These are phyloP conservation scores for Bipolaris victoriae DNA, from an alignment of 2,329 filamentous ascomycete genomes.

Conservation along the genomic window DNA sequence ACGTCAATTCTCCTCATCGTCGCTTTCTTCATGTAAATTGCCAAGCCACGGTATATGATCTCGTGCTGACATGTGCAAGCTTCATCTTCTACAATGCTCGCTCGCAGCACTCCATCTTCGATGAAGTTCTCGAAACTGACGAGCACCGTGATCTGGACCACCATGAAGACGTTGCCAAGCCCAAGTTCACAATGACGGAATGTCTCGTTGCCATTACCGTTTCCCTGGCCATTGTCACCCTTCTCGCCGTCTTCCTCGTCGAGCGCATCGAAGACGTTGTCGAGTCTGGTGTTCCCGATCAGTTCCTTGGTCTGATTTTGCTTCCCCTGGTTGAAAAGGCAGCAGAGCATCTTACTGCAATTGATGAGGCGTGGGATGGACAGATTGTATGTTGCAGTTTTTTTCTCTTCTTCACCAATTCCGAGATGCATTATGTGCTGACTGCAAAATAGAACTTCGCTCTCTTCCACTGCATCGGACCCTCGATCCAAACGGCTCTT, in stretches of 20 bases:
- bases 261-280: constrained; percentile 72
- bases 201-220: constrained; percentile 69
- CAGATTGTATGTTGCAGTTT: constrained; percentile 59
- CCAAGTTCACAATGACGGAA: constrained; percentile 77
- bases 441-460: constrained; percentile 68
- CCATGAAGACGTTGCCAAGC: constrained; percentile 64
- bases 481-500: constrained; percentile 86
- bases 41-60: neutral
- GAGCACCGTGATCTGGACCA: constrained; percentile 70
- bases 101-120: constrained; percentile 79
- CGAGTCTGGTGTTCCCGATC: constrained; percentile 54
- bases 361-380: constrained; percentile 84
- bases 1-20: constrained; percentile 47
- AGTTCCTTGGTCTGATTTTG: constrained; percentile 74
- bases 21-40: constrained; percentile 47
- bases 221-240: constrained; percentile 70
- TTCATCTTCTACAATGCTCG: constrained; percentile 74
- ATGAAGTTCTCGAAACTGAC: constrained; percentile 74
- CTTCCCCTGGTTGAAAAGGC: constrained; percentile 85
- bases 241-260: constrained; percentile 77
- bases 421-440: neutral
- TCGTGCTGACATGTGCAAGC: constrained; percentile 17
- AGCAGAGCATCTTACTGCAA: constrained; percentile 81
- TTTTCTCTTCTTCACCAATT: neutral
- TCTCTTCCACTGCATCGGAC: constrained; percentile 81